Base-by-base conservation (phyloP, 306 rosid genomes). In the Canavalia gladiata region DNA sequence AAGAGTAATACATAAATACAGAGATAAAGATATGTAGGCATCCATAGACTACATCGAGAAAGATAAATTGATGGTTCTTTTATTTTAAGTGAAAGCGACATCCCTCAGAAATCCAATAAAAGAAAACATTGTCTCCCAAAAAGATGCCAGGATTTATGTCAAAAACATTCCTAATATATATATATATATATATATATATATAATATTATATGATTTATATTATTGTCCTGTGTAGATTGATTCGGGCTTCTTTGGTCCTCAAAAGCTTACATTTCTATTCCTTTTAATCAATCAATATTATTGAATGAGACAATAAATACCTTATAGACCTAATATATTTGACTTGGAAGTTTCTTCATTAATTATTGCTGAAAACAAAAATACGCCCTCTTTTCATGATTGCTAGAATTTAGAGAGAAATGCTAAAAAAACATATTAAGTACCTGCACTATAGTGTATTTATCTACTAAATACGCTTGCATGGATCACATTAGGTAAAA, bases 331-430 rank as follows among this genome's bases (percentile, higher is more conserved):
- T 34, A 52, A 54, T 18, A 72, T 25, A n/a, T 75, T 37, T 37
- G 41, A 37, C 41, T 37, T 31, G 34, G 3, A 0, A 33, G 39
- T 68, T 33, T 42, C 75, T 68, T 45, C 34, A 18, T 18, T 18
- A 31, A 55, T 43, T 54, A 68, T 47, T 78, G 71, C 74, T 39
- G 10, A 39, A 66, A 28, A 52, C 55, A 51, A 66, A 18, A 18
- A 18, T 18, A 18, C 25, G 25, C 25, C 25, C 25, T 18, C 25
- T 18, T 18, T 18, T 18, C 25, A 18, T 18, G 25, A 18, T 18
- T 18, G 25, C 25, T 18, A 18, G 25, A 18, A 18, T 18, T 18
- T 18, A 18, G 25, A 18, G 25, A 18, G 25, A 18, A 18, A 18
- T 37, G 3, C 2, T 37, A 18, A 18, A 31, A 49, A 60, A 72